Evolutionary conservation across 2,329 filamentous ascomycete genomes (phyloP), one percentile per base, ranked within the genome.

Genomic region (Calonectria hawksworthii): DNA sequence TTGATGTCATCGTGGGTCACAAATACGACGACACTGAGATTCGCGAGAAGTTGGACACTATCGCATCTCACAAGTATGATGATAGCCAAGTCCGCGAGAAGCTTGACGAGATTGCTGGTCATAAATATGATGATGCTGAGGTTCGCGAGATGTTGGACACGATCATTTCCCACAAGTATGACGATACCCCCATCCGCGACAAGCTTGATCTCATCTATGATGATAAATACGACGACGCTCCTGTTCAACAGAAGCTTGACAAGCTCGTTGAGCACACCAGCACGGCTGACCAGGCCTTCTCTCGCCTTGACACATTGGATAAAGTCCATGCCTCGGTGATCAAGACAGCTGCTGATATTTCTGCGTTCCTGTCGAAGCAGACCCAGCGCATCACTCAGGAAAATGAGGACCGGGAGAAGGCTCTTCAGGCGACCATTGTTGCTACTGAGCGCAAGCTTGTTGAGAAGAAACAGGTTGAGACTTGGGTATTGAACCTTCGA

Each of bases 281-380:
- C 32, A 89, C 91, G 26, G 91, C 94, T 0, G 91, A 91, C 67
- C 93, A 95, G 81, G 92, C 94, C 1, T 91, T 95, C 44, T 89
- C 90, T 7, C 95, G 96, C 79, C 90, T 98, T 59, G 93, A 94
- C 76, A 94, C 95, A 30, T 90, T 99, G 7, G 95, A 98, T 78
- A 92, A 96, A 83, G 97, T 99, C 66, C 95, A 98, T 81, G 90
- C 94, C 77, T 94, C 98, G 79, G 95, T 99, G 72, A 92, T 95
- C 83, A 90, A 93, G 74, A 98, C 95, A 1, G 96, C 96, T 1
- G 92, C 93, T 26, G 95, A 98, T 82, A 93, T 99, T 70, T 94
- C 94, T 2, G 92, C 93, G 52, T 98, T 98, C 83, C 91, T 99
- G 26, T 90, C 93, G 3, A 89, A 89, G 3, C 96, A 98, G 83